phyloP scores from a whole-genome alignment of 2,329 filamentous ascomycete species.

The Elsinoe necatrix region DNA sequence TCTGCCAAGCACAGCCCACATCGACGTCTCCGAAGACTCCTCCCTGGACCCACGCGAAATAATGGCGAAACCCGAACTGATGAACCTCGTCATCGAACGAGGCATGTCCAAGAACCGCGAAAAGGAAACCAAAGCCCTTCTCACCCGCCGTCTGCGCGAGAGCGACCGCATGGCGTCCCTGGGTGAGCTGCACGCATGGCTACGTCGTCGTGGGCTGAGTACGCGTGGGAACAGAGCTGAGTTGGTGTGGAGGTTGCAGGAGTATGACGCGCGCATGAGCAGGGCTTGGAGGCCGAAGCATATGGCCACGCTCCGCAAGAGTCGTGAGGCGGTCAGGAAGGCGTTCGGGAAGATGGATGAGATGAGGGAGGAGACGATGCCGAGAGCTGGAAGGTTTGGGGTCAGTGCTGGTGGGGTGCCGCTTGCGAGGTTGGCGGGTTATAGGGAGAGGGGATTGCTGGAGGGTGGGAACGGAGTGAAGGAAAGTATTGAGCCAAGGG shows the following conservation, averaged over 20 bases:
- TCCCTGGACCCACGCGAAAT: conserved; percentile 16
- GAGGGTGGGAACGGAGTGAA: background rate
- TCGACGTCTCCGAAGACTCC: conserved; percentile 15
- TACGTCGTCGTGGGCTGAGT: conserved; percentile 23
- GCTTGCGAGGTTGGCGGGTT: background rate
- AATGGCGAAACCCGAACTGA: conserved; percentile 17
- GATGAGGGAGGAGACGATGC: background rate
- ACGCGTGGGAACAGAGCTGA: conserved; percentile 22
- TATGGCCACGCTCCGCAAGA: conserved; percentile 10
- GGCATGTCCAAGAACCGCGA: conserved; percentile 19
- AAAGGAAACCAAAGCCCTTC: conserved; percentile 18
- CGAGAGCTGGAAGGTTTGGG: background rate
- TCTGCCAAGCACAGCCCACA: background rate
- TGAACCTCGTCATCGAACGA: conserved; percentile 16
- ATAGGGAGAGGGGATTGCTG: background rate
- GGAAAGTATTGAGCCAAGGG: background rate
- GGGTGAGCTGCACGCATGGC: conserved; percentile 23
- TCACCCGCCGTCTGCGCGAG: conserved; percentile 16
- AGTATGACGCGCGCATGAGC: conserved; percentile 22
- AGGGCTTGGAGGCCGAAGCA: conserved; percentile 7
- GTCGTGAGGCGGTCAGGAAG: background rate
- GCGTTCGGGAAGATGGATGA: background rate
- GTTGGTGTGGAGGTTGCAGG: conserved; percentile 23
- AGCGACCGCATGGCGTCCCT: conserved; percentile 24
- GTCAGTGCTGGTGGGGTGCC: background rate